Conservation (phyloP, 441 rosid species). For the Aquilaria agallochum region DNA sequence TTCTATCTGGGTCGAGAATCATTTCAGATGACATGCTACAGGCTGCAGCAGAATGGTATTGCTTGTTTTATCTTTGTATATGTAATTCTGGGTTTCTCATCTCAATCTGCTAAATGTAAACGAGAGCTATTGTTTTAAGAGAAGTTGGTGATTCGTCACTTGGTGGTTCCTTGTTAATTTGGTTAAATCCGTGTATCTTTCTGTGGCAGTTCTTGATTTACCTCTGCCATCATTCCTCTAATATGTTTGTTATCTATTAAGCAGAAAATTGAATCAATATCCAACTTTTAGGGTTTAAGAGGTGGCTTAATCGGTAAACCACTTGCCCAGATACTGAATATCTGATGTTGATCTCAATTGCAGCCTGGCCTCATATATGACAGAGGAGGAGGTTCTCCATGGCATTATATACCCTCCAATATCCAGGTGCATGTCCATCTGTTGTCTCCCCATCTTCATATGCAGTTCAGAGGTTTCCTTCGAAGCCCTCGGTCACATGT, state of each 20-base stretch:
- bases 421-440: conserved; percentile 46
- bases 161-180: no score
- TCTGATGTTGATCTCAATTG: conserved; percentile 19
- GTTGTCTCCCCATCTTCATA: neutral
- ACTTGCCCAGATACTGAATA: conserved; percentile 12
- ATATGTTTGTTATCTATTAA: no score
- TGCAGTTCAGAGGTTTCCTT: neutral
- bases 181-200: no score
- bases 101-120: no score
- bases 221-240: no score
- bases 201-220: no score
- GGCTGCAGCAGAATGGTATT: conserved; percentile 91
- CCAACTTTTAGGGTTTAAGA: no score
- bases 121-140: no score
- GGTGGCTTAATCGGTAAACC: conserved; percentile 1
- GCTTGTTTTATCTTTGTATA: no score
- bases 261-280: no score
- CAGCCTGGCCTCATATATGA: conserved; percentile 90
- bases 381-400: conserved; percentile 72
- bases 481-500: neutral
- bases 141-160: no score
- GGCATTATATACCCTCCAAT: conserved; percentile 80
- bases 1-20: conserved; percentile 78
- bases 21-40: conserved; percentile 93
- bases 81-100: no score